Evolutionary conservation across 345 rosid genomes (phyloP).

Genomic region (Mangifera indica): DNA sequence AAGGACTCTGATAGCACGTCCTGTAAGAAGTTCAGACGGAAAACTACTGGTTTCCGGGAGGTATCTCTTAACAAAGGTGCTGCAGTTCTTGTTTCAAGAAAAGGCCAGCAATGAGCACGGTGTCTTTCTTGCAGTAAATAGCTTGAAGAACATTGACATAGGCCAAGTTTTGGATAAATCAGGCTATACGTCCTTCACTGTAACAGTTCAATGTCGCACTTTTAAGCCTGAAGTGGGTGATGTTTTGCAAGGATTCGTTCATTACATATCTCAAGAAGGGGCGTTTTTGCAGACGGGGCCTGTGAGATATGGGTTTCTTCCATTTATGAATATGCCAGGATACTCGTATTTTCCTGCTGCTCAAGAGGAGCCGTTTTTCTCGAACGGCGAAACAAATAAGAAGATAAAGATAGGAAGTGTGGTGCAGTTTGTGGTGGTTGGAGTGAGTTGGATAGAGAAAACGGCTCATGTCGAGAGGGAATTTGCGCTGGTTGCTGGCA

Average conservation of each 20-base stretch:
- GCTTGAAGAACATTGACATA: conserved; percentile 30
- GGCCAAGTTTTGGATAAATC: not conserved
- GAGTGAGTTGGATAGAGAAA: conserved; percentile 28
- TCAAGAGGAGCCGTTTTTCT: conserved; percentile 26
- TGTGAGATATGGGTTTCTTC: conserved; percentile 26
- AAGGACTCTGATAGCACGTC: conserved; percentile 19
- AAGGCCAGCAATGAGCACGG: conserved; percentile 32
- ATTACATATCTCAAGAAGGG: not conserved
- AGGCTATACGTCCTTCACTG: conserved; percentile 6
- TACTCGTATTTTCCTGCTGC: conserved; percentile 23
- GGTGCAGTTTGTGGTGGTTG: conserved; percentile 35
- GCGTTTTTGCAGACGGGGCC: conserved; percentile 36
- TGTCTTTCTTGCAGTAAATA: conserved; percentile 36
- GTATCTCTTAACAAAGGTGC: conserved; percentile 18
- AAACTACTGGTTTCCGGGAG: conserved; percentile 13
- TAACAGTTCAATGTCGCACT: conserved; percentile 28
- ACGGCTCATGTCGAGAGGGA: conserved; percentile 11
- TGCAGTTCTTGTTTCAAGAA: conserved; percentile 22
- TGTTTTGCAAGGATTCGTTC: conserved; percentile 31
- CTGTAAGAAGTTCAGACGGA: conserved; percentile 18
- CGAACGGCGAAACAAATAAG: conserved; percentile 17
- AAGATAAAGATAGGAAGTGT: conserved; percentile 28
- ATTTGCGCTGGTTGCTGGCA: conserved; percentile 30
- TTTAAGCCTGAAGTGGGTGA: conserved; percentile 32
- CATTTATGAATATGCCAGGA: conserved; percentile 30